Conservation (phyloP, 2,329 filamentous ascomycete genomes). For the Xylaria arbuscula region DNA sequence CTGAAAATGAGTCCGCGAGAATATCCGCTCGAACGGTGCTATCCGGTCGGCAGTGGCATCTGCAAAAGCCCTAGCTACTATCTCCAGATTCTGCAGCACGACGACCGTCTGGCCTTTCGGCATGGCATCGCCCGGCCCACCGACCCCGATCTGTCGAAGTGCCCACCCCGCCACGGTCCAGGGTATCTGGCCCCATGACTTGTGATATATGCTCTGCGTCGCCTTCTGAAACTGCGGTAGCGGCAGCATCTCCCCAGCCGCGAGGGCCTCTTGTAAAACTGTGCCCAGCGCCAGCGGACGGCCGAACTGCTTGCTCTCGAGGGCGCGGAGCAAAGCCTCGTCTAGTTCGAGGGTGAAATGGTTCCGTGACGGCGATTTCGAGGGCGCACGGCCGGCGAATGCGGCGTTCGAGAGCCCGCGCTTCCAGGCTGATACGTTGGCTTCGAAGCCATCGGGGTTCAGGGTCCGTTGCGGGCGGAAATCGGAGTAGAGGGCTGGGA, state of each 20-base stretch:
- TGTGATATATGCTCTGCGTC: conserved; percentile 77
- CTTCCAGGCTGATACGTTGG: conserved; percentile 84
- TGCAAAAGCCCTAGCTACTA: conserved; percentile 65
- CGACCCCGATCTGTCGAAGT: conserved; percentile 71
- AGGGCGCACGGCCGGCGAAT: conserved; percentile 65
- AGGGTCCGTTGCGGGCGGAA: conserved; percentile 78
- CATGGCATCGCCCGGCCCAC: conserved; percentile 62
- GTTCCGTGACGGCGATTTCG: conserved; percentile 56
- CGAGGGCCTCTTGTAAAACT: conserved; percentile 80
- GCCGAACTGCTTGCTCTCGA: conserved; percentile 83
- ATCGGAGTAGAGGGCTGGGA: conserved; percentile 89
- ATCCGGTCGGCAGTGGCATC: conserved; percentile 57
- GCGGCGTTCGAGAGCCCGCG: conserved; percentile 77
- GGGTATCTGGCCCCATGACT: conserved; percentile 74
- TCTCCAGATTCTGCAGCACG: conserved; percentile 70
- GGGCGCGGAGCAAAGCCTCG: conserved; percentile 73
- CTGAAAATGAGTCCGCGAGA: conserved; percentile 73
- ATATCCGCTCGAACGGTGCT: conserved; percentile 73
- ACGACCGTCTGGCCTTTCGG: conserved; percentile 73
- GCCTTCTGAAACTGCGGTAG: conserved; percentile 73
- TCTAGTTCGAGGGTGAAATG: conserved; percentile 65
- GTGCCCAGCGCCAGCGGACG: conserved; percentile 82
- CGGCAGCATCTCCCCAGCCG: conserved; percentile 75
- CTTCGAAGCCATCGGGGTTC: conserved; percentile 86
- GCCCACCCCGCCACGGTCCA: conserved; percentile 82